phyloP scores from a whole-genome alignment of 164 flowering plant species.

The Macadamia integrifolia region DNA sequence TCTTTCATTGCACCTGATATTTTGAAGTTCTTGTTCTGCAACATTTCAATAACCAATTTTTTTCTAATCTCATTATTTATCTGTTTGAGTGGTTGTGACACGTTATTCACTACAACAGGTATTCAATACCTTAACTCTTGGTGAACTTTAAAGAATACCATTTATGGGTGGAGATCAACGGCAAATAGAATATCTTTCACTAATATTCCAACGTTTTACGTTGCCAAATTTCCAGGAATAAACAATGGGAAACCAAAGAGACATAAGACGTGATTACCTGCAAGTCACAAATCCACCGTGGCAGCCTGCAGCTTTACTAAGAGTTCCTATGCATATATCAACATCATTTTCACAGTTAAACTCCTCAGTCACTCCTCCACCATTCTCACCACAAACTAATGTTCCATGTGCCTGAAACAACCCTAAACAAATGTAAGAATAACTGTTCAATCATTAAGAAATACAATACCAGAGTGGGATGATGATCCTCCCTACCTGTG shows the following conservation, averaged over 20 bases:
- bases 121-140: no score
- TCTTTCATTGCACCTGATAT: no score
- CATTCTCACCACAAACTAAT: conserved; percentile 84
- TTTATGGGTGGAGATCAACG: no score
- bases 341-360: conserved; percentile 75
- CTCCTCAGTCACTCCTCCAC: conserved; percentile 83
- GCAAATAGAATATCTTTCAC: no score
- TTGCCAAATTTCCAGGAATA: neutral
- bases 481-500: neutral
- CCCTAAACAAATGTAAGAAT: neutral
- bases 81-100: no score
- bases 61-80: no score
- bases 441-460: neutral
- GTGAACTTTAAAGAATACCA: no score
- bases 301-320: conserved; percentile 95
- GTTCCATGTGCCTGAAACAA: conserved; percentile 72
- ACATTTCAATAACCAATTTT: no score
- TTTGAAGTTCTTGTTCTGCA: no score
- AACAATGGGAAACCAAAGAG: neutral
- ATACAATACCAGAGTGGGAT: neutral
- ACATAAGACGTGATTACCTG: conserved; percentile 49
- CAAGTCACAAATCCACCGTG: conserved; percentile 94
- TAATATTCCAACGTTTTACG: neutral
- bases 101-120: no score
- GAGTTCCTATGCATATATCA: conserved; percentile 84